phyloP scores from a whole-genome alignment of 164 flowering plant species.

The Tetrastigma voinierianum region DNA sequence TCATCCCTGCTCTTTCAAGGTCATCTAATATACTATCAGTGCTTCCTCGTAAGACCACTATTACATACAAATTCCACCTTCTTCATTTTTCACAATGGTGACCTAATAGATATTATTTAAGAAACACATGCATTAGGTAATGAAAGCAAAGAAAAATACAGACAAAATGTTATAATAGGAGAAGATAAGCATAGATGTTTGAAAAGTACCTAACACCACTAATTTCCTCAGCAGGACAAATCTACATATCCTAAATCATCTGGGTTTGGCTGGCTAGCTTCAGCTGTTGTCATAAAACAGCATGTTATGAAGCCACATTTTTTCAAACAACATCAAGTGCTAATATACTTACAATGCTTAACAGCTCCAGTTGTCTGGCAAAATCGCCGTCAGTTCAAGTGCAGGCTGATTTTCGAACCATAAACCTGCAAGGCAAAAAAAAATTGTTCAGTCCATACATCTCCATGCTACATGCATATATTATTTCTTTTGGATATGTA shows the following conservation, averaged over 20 bases:
- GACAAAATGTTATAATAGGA: not conserved
- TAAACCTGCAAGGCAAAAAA: slow-evolving; percentile 64
- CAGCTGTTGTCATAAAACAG: slow-evolving; percentile 46
- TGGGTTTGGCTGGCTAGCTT: slow-evolving; percentile 84
- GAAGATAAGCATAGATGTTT: not conserved
- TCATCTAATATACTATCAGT: slow-evolving; percentile 98
- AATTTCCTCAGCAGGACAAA: slow-evolving; percentile 88
- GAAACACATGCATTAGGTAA: not conserved
- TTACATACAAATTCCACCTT: slow-evolving; percentile 84
- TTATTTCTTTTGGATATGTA: too few relatives aligned
- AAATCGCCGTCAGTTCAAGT: slow-evolving; percentile 87
- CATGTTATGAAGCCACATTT: slow-evolving; percentile 5
- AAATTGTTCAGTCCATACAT: too few relatives aligned
- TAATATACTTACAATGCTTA: slow-evolving; percentile 65
- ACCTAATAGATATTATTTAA: slow-evolving; percentile 44
- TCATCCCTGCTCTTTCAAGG: slow-evolving; percentile 98
- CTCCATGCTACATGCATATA: too few relatives aligned
- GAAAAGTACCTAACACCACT: slow-evolving; percentile 74
- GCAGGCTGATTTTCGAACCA: slow-evolving; percentile 96
- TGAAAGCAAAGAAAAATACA: not conserved
- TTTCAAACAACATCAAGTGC: not conserved
- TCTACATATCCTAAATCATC: slow-evolving; percentile 92
- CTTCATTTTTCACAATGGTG: slow-evolving; percentile 87
- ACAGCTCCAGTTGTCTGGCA: slow-evolving; percentile 94
- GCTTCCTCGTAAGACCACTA: slow-evolving; percentile 91